Evolutionary conservation across 2,329 filamentous ascomycete species (phyloP), one percentile per base, ranked within the genome.

Genomic region (Albifimbria verrucaria): DNA sequence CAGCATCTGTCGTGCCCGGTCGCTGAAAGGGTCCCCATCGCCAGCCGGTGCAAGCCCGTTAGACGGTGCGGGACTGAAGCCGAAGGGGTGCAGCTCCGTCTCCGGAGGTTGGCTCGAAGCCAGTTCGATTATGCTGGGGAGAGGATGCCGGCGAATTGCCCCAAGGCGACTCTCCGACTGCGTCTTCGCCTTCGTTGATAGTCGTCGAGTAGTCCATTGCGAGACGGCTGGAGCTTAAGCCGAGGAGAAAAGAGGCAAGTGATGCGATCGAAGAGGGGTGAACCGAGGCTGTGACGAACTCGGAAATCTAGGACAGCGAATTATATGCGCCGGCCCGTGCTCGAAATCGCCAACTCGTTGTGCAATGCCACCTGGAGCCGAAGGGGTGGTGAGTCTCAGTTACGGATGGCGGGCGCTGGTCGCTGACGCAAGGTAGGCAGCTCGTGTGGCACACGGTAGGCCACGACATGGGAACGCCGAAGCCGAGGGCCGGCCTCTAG

Each of bases 121-220:
- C 67, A 22, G 73, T 66, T 43, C 73, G 71, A 57, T 74, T 73
- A 58, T 73, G 74, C 53, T 72, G 71, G 25, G 81, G 79, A 20
- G 80, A 80, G 17, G 76, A 71, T 22, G 71, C 70, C 5, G 81
- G 81, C 26, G 79, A 80, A 53, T 73, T 77, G 15, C 78, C 80
- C 81, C 81, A 84, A 2, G 81, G 81, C 26, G 80, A 83, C 55
- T 72, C 74, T 53, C 74, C 79, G 45, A 69, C 72, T 18, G 77
- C 73, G 58, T 83, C 75, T 45, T 84, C 81, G 49, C 72, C 70
- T 59, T 84, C 81, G 64, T 76, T 64, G 60, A 83, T 79, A 15
- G 80, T 77, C 57, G 79, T 68, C 67, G 77, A 79, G 68, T 84
- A 85, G 69, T 85, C 81, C 81, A 85, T 85, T 9, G 20, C 58